phyloP scores from a whole-genome alignment of 2,329 filamentous ascomycete species.

The Domatiomyces catenatus region DNA sequence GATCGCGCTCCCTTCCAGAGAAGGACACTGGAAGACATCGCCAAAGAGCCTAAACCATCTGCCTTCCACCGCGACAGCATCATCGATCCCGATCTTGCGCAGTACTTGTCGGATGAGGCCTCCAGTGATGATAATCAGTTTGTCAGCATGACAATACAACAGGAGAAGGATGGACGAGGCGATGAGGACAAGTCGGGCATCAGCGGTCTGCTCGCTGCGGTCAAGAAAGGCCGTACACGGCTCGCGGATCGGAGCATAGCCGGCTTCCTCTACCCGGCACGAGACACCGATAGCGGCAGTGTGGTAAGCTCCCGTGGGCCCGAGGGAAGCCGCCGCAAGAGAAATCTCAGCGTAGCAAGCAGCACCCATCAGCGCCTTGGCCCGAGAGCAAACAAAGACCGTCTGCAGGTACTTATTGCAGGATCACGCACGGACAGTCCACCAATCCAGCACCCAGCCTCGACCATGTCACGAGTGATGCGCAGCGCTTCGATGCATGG shows the following conservation, averaged over 20 bases:
- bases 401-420: conserved; percentile 29
- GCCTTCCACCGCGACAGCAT: conserved; percentile 99
- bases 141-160: conserved; percentile 66
- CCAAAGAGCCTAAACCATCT: conserved; percentile 53
- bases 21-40: conserved; percentile 51
- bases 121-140: conserved; percentile 88
- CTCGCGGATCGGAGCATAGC: conserved; percentile 60
- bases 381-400: conserved; percentile 50
- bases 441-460: conserved; percentile 23
- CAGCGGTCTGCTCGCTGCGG: conserved; percentile 53
- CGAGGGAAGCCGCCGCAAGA: conserved; percentile 46
- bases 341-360: conserved; percentile 74
- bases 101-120: conserved; percentile 87
- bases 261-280: conserved; percentile 52
- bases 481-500: conserved; percentile 73
- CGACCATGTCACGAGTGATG: conserved; percentile 37
- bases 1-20: conserved; percentile 80
- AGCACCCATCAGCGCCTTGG: conserved; percentile 55
- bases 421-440: conserved; percentile 28
- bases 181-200: conserved; percentile 64
- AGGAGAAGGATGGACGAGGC: conserved; percentile 46
- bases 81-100: conserved; percentile 87
- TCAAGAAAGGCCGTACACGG: conserved; percentile 60
- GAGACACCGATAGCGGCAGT: conserved; percentile 48
- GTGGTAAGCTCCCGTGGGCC: conserved; percentile 45